Base-by-base conservation (phyloP, 371 early-diverging fungal genomes). In the Funneliformis caledonium region DNA sequence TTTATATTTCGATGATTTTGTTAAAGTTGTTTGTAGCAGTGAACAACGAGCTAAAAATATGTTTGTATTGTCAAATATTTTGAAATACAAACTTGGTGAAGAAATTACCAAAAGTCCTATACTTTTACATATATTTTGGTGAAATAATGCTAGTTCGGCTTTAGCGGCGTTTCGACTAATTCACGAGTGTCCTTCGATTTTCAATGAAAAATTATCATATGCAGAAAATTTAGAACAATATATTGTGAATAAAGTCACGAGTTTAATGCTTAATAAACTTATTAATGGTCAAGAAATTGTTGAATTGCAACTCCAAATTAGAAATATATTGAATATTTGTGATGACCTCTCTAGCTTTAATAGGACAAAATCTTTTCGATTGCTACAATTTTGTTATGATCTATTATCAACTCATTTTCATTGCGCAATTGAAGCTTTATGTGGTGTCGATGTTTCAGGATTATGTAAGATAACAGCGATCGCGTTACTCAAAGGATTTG, bases 401-500 rank as follows among this genome's bases (percentile, higher is more conserved):
- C n/a, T 76, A 45, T 16, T 76, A 14, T 10, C 26, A 45, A 45
- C 77, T 45, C 14, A 19, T 22, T 81, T 68, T 52, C 14, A 43
- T 22, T 22, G 19, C 12, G 78, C 70, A n/a, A 50, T 78, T 61
- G 47, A 48, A 4, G 37, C 31, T 12, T 60, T 81, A 31, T 43
- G 19, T 14, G 8, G 9, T 9, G 78, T 26, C 6, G 56, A 68
- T 19, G 2, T 56, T 19, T 7, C 45, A 43, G 75, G 76, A 37
- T 77, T 81, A 59, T 26, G 59, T 10, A 11, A 16, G 7, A 64
- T 81, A 14, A n/a, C 45, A 16, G 65, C 81, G 10, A 72, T 81
- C 19, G 81, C 79, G 61, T 60, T 79, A n/a, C 43, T 81, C 11
- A 81, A 81, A 56, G 65, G 65, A 43, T 76, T 81, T 48, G 56